Base-by-base conservation (phyloP, 176 grass and related monocot genomes). In the Rhynchospora breviuscula region DNA sequence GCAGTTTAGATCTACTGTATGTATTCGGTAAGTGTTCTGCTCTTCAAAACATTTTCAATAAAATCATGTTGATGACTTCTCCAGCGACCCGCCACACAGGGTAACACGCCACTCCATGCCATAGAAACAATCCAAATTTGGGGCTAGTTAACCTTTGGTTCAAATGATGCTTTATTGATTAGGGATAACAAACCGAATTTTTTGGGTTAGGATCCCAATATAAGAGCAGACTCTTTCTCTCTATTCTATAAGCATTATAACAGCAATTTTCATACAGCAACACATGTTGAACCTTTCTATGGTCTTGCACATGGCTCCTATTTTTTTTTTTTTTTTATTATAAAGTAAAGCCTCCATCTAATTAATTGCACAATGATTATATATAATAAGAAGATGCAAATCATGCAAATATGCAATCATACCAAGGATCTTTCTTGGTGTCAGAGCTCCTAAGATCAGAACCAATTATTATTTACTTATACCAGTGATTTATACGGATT, bases 251-350 rank as follows among this genome's bases (percentile, higher is more conserved):
- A 80, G 40, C 26, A 67, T 67, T 64, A 52, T 67, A 82, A 53
- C 0, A 26, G 44, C 9, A 31, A 51, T 67, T 48, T 67, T 48
- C 21, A 82, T 82, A 66, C 22, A 13, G 23, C 54, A 31, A 18
- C 25, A 67, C 49, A 47, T 82, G 35, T 82, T 75, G 80, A 29
- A 65, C 19, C 80, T 82, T 82, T 82, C 80, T 82, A 82, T 82
- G 80, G 10, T 82, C 59, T 23, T 82, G 80, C 80, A 82, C 61
- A 82, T 82, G 80, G 60, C 40, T 82, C 47, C 11, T 66, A 82
- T 66, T 40, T 46, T 33, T 67, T 35, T 66, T 40, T 46, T 33
- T 67, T 35, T 4, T 40, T 40, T 40, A 4, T 40, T 40, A 40
- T 23, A 54, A 79, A 54, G 6, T 13, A 56, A 78, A 78, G 13